Conservation (phyloP, 768 basidiomycete species). For the Collybia mongolica region DNA sequence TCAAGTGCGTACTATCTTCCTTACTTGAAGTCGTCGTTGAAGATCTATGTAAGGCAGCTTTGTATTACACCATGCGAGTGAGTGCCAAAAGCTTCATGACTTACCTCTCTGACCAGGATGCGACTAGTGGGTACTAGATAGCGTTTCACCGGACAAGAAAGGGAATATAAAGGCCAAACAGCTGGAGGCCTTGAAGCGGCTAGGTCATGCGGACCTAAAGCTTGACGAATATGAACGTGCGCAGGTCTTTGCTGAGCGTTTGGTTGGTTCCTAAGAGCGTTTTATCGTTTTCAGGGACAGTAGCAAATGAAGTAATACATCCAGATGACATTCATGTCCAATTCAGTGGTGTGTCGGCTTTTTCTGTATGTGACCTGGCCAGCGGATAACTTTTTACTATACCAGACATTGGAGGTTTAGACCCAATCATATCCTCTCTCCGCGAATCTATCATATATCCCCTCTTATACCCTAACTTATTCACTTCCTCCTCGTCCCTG, state of each 20-base stretch:
- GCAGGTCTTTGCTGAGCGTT: conserved; percentile 20
- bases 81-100: conserved; percentile 19
- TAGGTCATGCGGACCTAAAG: conserved; percentile 71
- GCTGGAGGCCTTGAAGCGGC: conserved; percentile 62
- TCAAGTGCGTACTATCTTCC: conserved; percentile 37
- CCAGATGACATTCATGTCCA: conserved; percentile 82
- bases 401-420: conserved; percentile 91
- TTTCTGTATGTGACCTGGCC: not conserved
- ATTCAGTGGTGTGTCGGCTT: conserved; percentile 59
- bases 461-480: conserved; percentile 85
- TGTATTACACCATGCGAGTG: conserved; percentile 75
- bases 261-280: conserved; percentile 1
- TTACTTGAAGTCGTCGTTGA: conserved; percentile 14
- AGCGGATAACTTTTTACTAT: conserved; percentile 13
- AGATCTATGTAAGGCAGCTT: conserved; percentile 58
- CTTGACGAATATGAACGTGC: conserved; percentile 90
- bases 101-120: not conserved
- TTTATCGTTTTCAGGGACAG: conserved; percentile 52
- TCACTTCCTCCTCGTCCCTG: conserved; percentile 76
- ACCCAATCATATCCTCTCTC: conserved; percentile 84
- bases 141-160: conserved; percentile 48
- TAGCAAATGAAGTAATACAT: conserved; percentile 91
- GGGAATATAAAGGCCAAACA: conserved; percentile 70
- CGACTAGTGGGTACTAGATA: conserved; percentile 65
- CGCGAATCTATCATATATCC: conserved; percentile 97